Evolutionary conservation across 192 early-diverging fungal species (phyloP), one percentile per base, ranked within the genome.

Genomic region (Podila minutissima): DNA sequence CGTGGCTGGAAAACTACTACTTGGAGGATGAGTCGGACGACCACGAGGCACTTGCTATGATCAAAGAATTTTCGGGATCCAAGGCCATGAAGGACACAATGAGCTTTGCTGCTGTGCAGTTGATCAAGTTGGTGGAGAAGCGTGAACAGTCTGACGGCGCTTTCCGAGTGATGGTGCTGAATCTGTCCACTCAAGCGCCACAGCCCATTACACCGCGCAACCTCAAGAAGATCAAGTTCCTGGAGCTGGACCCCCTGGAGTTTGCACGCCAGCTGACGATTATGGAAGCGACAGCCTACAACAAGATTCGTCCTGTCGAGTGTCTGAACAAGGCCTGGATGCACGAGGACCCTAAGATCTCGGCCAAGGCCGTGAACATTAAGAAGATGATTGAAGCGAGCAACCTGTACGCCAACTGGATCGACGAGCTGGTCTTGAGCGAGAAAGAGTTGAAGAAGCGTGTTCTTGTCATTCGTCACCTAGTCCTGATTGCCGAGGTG

Each of bases 221-320:
- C 67, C 70, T 96, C 41, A 91, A 93, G 64, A 88, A 89, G 46
- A 85, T 99, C 82, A 88, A 86, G 66, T 86, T 99, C 59, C 69
- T 96, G 83, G 97, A 99, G 64, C 81, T 99, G 64, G 95, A 98
- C 74, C 90, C 98, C 7, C 82, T 94, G 58, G 98, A 99, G 83
- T 87, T 98, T 57, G 97, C 96, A 1, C 89, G 98, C 24, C 98
- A 99, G 83, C 86, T 99, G 71, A 99, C 98, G 11, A 88, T 99
- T 71, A 91, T 97, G 86, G 97, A 97, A 69, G 91, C 88, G 12
- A 91, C 88, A 35, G 73, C 91, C 15, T 99, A 93, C 74, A 92
- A 89, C 77, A 88, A 89, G 70, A 94, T 99, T 72, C 88, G 91
- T 51, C 93, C 95, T 20, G 88, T 91, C 7, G 98, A 99, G 84